Evolutionary conservation across 331 rosid genomes (phyloP).

Genomic region (Rosa hybrid): DNA sequence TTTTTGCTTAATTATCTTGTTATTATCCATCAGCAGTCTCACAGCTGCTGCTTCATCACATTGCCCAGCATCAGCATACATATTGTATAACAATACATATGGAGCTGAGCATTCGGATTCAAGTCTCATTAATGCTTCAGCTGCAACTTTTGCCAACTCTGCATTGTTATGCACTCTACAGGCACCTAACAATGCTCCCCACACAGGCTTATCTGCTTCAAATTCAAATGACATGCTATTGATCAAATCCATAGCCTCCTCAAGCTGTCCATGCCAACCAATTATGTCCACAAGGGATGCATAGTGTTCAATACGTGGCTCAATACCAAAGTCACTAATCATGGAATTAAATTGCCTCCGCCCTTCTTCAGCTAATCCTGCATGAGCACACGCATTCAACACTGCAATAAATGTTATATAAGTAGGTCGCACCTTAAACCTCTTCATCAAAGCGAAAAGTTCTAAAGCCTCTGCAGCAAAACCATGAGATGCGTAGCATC

Average conservation of each 20-base stretch:
- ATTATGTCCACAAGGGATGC: not conserved
- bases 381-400: not conserved
- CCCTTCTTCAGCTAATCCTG: not conserved
- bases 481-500: not conserved
- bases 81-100: not conserved
- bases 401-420: conserved; percentile 1
- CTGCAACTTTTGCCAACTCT: not conserved
- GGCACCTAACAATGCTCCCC: not conserved
- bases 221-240: not conserved
- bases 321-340: not conserved
- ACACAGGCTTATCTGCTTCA: not conserved
- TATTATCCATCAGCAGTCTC: not conserved
- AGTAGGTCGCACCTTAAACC: not conserved
- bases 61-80: not conserved
- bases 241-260: not conserved
- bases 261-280: conserved; percentile 1
- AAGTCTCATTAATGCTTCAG: not conserved
- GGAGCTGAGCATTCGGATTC: not conserved
- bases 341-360: not conserved
- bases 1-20: not conserved
- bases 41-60: not conserved
- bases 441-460: not conserved
- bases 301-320: not conserved
- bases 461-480: conserved; percentile 2
- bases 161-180: not conserved